phyloP scores from a whole-genome alignment of 495 filamentous ascomycete species.

The Lepraria neglecta region DNA sequence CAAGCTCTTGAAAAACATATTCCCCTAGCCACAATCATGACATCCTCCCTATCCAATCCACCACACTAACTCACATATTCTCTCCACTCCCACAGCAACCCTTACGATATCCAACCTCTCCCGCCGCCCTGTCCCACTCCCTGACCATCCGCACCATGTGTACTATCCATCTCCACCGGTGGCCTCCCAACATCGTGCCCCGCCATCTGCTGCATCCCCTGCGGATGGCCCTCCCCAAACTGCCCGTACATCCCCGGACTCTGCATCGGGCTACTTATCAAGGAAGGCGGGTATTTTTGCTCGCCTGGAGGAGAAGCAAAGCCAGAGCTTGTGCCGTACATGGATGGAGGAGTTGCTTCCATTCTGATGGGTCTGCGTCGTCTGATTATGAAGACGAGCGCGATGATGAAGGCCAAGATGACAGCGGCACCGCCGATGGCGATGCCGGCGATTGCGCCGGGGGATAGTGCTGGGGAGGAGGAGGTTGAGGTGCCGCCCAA shows the following conservation, averaged over 20 bases:
- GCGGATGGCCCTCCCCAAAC: neutral
- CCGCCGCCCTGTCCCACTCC: neutral
- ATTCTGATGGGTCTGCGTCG: neutral
- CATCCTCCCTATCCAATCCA: too few relatives aligned
- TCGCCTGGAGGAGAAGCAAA: neutral
- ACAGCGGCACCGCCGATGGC: conserved; percentile 7
- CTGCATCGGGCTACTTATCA: neutral
- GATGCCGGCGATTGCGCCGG: conserved; percentile 11
- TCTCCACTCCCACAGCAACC: neutral
- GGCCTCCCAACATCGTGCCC: neutral
- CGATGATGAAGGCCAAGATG: neutral
- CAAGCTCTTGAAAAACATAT: too few relatives aligned
- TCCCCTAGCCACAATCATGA: too few relatives aligned
- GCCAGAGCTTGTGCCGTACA: neutral
- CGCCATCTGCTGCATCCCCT: neutral
- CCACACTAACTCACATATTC: neutral
- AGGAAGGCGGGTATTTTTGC: neutral
- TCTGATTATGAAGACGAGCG: neutral
- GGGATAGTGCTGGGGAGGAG: neutral
- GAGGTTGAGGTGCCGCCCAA: neutral
- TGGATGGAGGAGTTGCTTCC: neutral
- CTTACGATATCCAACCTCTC: neutral
- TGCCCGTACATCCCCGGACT: neutral
- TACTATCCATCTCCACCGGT: conserved; percentile 5
- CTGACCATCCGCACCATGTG: neutral